Conservation (phyloP, 345 rosid species). For the Salix koriyanagi region DNA sequence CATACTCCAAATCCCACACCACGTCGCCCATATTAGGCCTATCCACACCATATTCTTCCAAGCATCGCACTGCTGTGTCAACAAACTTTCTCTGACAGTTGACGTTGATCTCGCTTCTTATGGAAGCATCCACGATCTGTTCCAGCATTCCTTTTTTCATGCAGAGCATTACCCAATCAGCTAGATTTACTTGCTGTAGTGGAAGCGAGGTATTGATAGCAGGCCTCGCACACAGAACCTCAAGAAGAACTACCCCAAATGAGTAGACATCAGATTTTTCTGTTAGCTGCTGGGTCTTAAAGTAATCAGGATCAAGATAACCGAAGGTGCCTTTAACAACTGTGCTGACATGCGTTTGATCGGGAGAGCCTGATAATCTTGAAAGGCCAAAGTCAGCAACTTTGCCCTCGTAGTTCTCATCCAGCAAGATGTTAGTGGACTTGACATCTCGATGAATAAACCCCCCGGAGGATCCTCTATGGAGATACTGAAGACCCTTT, state of each 20-base stretch:
- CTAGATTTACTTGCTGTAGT: conserved; percentile 44
- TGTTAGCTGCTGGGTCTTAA: conserved; percentile 41
- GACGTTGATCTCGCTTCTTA: conserved; percentile 33
- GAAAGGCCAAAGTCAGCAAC: conserved; percentile 66
- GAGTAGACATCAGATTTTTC: conserved; percentile 62
- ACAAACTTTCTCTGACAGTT: conserved; percentile 45
- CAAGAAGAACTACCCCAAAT: conserved; percentile 54
- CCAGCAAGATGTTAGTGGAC: conserved; percentile 57
- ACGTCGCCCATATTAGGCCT: conserved; percentile 62
- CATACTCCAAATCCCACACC: conserved; percentile 52
- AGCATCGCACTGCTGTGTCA: conserved; percentile 53
- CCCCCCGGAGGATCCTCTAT: conserved; percentile 34
- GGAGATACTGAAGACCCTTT: conserved; percentile 49
- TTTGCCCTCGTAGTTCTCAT: conserved; percentile 40
- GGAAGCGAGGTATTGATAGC: conserved; percentile 33
- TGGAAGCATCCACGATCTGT: conserved; percentile 37
- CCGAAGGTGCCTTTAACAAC: conserved; percentile 52
- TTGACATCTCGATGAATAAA: conserved; percentile 62
- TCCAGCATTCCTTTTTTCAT: conserved; percentile 34
- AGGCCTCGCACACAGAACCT: conserved; percentile 51
- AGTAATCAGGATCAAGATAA: conserved; percentile 55
- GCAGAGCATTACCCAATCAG: conserved; percentile 42
- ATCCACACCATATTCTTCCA: conserved; percentile 42
- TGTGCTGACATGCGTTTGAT: conserved; percentile 36
- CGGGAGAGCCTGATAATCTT: conserved; percentile 26